Conservation (phyloP, 768 basidiomycete genomes). For the Kwoniella sp. region DNA sequence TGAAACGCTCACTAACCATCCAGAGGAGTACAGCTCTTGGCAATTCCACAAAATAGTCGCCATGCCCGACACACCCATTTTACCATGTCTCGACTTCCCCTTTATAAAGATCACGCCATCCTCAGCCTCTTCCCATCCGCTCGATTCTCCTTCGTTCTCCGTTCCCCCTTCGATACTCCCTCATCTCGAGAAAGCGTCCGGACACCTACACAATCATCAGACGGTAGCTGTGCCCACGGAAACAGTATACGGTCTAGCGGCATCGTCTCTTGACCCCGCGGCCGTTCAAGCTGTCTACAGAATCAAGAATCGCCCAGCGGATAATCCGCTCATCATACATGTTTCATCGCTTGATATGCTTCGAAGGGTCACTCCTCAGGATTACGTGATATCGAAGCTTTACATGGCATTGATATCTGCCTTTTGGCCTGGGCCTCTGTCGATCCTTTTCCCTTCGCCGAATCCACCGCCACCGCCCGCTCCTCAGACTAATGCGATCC, state of each 20-base stretch:
- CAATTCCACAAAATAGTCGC: neutral
- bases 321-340: slow-evolving; percentile 98
- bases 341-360: slow-evolving; percentile 86
- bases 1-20: too few species aligned
- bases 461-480: slow-evolving; percentile 57
- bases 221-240: slow-evolving; percentile 89
- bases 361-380: slow-evolving; percentile 67
- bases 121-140: slow-evolving; percentile 28
- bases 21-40: neutral
- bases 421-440: slow-evolving; percentile 96
- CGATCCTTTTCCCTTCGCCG: slow-evolving; percentile 79
- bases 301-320: slow-evolving; percentile 87
- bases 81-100: slow-evolving; percentile 34
- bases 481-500: slow-evolving; percentile 66
- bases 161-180: slow-evolving; percentile 30
- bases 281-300: slow-evolving; percentile 77
- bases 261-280: slow-evolving; percentile 65
- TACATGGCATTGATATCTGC: slow-evolving; percentile 75
- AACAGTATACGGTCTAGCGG: slow-evolving; percentile 98
- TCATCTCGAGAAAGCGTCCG: slow-evolving; percentile 40
- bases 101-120: slow-evolving; percentile 32
- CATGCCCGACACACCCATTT: slow-evolving; percentile 42
- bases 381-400: slow-evolving; percentile 65
- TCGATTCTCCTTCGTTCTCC: slow-evolving; percentile 36
- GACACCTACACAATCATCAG: slow-evolving; percentile 41